Evolutionary conservation across 2,329 filamentous ascomycete genomes (phyloP).

Genomic region (Nothopassalora personata): DNA sequence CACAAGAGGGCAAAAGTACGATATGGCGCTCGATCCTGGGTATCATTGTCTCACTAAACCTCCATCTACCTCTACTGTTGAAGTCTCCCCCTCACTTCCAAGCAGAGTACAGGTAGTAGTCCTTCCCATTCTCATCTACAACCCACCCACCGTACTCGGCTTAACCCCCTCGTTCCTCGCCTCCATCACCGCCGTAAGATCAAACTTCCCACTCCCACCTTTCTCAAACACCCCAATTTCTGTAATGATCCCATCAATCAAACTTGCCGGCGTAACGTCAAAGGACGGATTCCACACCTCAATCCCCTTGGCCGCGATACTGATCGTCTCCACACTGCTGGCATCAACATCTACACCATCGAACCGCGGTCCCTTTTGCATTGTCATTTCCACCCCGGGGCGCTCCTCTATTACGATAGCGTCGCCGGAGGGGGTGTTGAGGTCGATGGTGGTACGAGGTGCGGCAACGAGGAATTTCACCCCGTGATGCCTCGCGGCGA

Average conservation of each 20-base stretch:
- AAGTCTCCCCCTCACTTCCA: not conserved
- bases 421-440: conserved; percentile 68
- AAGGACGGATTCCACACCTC: conserved; percentile 96
- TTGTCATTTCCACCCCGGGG: conserved; percentile 72
- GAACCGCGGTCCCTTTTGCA: conserved; percentile 70
- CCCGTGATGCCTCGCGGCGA: conserved; percentile 81
- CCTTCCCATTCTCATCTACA: conserved; percentile 13
- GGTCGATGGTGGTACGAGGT: conserved; percentile 88
- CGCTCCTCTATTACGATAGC: conserved; percentile 90
- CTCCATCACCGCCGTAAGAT: conserved; percentile 34
- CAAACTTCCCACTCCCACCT: conserved; percentile 63
- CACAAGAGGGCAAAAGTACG: not conserved
- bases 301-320: conserved; percentile 71
- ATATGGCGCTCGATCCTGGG: not conserved
- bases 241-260: conserved; percentile 93
- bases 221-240: conserved; percentile 85
- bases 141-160: conserved; percentile 29
- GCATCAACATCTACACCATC: conserved; percentile 58
- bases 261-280: conserved; percentile 80
- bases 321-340: conserved; percentile 62
- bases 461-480: conserved; percentile 94
- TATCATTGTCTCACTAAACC: not conserved
- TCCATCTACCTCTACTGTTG: not conserved
- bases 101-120: not conserved
- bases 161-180: conserved; percentile 32